Base-by-base conservation (phyloP, 257 asterid genomes). In the Petunia secreta region DNA sequence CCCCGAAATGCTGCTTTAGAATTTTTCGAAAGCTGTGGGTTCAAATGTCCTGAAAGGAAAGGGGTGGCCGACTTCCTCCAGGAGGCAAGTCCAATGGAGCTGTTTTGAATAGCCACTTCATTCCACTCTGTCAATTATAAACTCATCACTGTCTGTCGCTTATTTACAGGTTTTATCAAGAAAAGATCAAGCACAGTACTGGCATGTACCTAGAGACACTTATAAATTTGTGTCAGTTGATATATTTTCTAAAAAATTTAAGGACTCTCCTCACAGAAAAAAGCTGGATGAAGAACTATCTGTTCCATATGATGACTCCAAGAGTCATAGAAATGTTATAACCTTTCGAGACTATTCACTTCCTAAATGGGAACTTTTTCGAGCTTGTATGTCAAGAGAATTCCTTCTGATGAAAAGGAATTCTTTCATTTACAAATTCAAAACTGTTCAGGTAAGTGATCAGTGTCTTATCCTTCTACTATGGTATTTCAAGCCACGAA, bases 111-210 rank as follows among this genome's bases (percentile, higher is more conserved):
- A 11, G 66, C 9, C 16, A 6, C 60, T 37, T 50, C 14, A 25
- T 25, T 25, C 25, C 25, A 25, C 25, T 80, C 43, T 58, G 43
- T 39, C 13, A 53, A 58, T 38, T 67, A 77, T 48, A 37, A 4
- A 14, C 44, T 73, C 63, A 64, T n/a, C 40, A 80, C 25, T 25
- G 14, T 58, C 9, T 73, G 44, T 80, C 60, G 63, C 15, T 16
- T 37, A 7, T n/a, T 48, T 16, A 25, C 82, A 89, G 93, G 93
- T 89, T 54, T 81, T 82, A 8, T 89, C 93, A 0, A 79, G 65
- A 57, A 90, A 86, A 77, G 93, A 90, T 84, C 93, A 90, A 62
- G 86, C 85, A 64, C 89, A 88, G 57, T 90, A 88, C 80, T 90
- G 93, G 93, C 79, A 55, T n/a, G 59, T 81, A 38, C 36, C 53